phyloP scores from a whole-genome alignment of 345 rosid genomes.

The Hevea brasiliensis region DNA sequence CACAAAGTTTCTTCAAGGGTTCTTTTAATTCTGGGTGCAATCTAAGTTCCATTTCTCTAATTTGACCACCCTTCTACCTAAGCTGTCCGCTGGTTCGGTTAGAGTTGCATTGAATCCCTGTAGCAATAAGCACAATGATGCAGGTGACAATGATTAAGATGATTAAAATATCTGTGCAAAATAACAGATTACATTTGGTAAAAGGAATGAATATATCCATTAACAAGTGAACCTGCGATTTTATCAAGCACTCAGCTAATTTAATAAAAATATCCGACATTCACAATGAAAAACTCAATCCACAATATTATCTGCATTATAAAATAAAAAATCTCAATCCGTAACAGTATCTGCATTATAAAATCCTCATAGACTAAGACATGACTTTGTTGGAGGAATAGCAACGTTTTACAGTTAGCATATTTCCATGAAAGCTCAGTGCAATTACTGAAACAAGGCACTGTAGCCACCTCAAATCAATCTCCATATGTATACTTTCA shows the following conservation, averaged over 20 bases:
- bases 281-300: neutral
- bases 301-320: slow-evolving; percentile 1
- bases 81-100: slow-evolving; percentile 44
- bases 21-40: slow-evolving; percentile 45
- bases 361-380: neutral
- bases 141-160: neutral
- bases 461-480: neutral
- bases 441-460: neutral
- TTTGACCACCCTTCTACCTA: slow-evolving; percentile 48
- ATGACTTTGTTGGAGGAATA: neutral
- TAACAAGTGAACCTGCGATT: neutral
- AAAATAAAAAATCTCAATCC: too few species aligned
- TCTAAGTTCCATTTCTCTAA: slow-evolving; percentile 51
- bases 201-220: neutral
- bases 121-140: slow-evolving; percentile 18
- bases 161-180: neutral
- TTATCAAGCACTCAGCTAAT: neutral
- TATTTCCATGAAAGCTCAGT: neutral
- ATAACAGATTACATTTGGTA: neutral
- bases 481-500: neutral
- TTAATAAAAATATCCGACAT: neutral
- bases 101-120: slow-evolving; percentile 56
- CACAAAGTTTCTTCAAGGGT: slow-evolving; percentile 43
- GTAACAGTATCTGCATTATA: too few species aligned
- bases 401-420: neutral